Percentiles rank a stretch among this genome's conserved stretches.
phyloP scores from a whole-genome alignment of 768 basidiomycete genomes.

The Russula vinacea region DNA sequence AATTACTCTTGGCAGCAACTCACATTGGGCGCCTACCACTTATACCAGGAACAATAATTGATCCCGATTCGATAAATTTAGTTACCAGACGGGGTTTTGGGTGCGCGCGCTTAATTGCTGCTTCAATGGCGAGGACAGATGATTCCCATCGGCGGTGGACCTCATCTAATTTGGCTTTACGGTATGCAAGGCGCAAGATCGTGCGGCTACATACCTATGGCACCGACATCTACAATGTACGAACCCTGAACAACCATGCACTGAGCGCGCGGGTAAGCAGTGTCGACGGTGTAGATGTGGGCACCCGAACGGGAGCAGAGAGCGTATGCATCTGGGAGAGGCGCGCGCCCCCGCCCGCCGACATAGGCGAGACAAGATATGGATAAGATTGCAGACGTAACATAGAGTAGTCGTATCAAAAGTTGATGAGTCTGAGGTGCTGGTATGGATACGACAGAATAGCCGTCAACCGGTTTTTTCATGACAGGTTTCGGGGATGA shows the following conservation, averaged over 20 bases:
- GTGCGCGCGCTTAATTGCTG: slow-evolving; percentile 30
- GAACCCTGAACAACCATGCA: slow-evolving; percentile 59
- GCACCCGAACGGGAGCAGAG: slow-evolving; percentile 56
- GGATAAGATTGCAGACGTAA: slow-evolving; percentile 31
- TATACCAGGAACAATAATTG: slow-evolving; percentile 69
- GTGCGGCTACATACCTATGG: slow-evolving; percentile 46
- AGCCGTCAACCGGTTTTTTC: slow-evolving; percentile 5
- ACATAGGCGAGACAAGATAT: slow-evolving; percentile 28
- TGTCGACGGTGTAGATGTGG: slow-evolving; percentile 68
- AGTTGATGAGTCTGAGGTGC: slow-evolving; percentile 4
- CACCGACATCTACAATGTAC: slow-evolving; percentile 53
- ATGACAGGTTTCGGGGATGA: slow-evolving; percentile 22
- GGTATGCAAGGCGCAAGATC: not conserved
- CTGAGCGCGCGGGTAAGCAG: slow-evolving; percentile 48
- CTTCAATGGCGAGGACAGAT: slow-evolving; percentile 30
- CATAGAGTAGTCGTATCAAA: slow-evolving; percentile 22
- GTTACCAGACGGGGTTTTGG: slow-evolving; percentile 38
- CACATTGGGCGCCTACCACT: slow-evolving; percentile 49
- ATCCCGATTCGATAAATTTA: slow-evolving; percentile 51
- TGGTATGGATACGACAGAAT: not conserved
- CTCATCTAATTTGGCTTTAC: slow-evolving; percentile 39
- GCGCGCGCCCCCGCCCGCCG: slow-evolving; percentile 4
- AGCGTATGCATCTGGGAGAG: slow-evolving; percentile 45
- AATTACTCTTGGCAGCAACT: slow-evolving; percentile 16
- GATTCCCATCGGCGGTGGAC: slow-evolving; percentile 43